Base-by-base conservation (phyloP, 805 yeast genomes). In the Teunomyces kruisii region DNA sequence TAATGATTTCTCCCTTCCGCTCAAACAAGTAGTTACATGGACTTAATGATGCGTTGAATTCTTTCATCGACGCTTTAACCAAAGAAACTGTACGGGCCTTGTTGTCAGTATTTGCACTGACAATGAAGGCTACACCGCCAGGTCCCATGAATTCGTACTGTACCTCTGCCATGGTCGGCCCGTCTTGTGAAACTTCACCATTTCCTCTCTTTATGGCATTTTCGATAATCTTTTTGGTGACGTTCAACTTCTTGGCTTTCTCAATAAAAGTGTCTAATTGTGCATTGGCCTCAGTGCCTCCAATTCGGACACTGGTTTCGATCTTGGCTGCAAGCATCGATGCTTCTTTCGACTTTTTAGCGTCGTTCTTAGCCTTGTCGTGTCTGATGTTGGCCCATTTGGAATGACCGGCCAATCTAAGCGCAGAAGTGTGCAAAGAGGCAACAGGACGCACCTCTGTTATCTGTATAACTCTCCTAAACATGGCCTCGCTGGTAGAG, bases 331-430 rank as follows among this genome's bases (percentile, higher is more conserved):
- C 85, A 57, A 86, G 72, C 53, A 83, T 80, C 55, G 83, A 85
- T 4, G 88, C 82, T 24, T 81, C 72, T 45, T 81, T 78, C 47
- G 88, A 84, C 62, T 80, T 83, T 47, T 78, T 81, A 15, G 89
- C 87, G 67, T 92, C 99, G 58, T 90, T 89, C 51, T 88, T 88
- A 44, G 96, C 96, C 67, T 92, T 92, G 61, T 87, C 94, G 61
- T 90, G 97, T 59, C 90, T 86, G 54, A 94, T 92, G 39, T 87
- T 88, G 35, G 95, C 88, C 99, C 99, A 92, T 65, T 91, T 92
- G 30, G 88, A 85, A 64, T 92, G 99, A 1, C 99, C 99, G 0
- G 89, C 82, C n/a, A 49, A 45, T 1, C 52, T 32, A 1, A 42
- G 3, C 31, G 56, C 13, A 16, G 52, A 42, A 22, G 53, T 40